Conservation (phyloP, 352 stramenopile species). For the Halophytophthora batemanensis region DNA sequence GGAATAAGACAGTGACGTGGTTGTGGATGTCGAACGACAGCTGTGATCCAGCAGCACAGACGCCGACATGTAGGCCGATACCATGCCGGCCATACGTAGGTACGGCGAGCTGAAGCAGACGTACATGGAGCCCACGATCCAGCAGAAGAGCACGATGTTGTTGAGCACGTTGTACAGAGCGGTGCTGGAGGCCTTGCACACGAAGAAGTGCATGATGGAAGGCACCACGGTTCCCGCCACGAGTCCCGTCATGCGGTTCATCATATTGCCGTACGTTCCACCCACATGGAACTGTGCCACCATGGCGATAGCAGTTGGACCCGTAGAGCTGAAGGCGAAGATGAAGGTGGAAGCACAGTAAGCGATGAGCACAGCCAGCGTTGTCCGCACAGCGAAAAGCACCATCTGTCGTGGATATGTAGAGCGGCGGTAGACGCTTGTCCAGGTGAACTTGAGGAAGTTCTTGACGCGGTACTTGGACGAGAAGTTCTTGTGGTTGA, state of each 20-base stretch:
- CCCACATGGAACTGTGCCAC: slow-evolving; percentile 63
- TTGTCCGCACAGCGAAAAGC: slow-evolving; percentile 62
- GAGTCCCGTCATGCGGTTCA: slow-evolving; percentile 64
- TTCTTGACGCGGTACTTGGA: slow-evolving; percentile 40
- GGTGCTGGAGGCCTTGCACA: slow-evolving; percentile 46
- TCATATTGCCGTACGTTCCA: slow-evolving; percentile 63
- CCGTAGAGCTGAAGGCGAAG: slow-evolving; percentile 66
- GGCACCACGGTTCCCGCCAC: slow-evolving; percentile 69
- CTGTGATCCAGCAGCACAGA: slow-evolving; percentile 54
- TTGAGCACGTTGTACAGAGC: slow-evolving; percentile 53
- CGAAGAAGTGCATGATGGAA: slow-evolving; percentile 71
- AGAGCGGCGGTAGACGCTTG: slow-evolving; percentile 32
- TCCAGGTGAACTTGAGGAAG: slow-evolving; percentile 47
- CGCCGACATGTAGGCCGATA: slow-evolving; percentile 64
- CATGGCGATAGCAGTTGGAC: slow-evolving; percentile 66
- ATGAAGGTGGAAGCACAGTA: slow-evolving; percentile 68
- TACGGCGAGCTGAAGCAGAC: slow-evolving; percentile 63
- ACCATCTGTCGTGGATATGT: slow-evolving; percentile 46
- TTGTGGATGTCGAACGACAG: slow-evolving; percentile 24
- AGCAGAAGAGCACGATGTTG: slow-evolving; percentile 60
- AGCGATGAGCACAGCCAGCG: slow-evolving; percentile 51
- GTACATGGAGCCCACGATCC: slow-evolving; percentile 69
- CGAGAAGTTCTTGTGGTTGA: slow-evolving; percentile 74
- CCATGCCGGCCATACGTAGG: slow-evolving; percentile 52
- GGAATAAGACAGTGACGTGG: slow-evolving; percentile 46